phyloP scores from a whole-genome alignment of 2,329 filamentous ascomycete genomes.

The Lasiodiplodia sp. region DNA sequence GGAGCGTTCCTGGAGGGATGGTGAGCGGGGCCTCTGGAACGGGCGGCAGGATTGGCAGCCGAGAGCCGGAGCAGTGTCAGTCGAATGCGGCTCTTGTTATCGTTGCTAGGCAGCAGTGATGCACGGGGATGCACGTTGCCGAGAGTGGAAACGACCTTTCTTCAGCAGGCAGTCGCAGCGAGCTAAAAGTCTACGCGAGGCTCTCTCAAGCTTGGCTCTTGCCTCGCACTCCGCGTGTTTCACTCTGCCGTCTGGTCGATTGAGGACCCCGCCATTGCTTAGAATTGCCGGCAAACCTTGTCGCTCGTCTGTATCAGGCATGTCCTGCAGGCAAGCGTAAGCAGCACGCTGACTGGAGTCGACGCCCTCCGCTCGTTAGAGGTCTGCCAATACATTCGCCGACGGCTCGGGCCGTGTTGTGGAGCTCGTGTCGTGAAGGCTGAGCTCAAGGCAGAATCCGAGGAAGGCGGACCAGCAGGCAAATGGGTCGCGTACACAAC shows the following conservation, averaged over 20 bases:
- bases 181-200: constrained; percentile 8
- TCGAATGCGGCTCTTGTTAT: constrained; percentile 8
- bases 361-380: neutral
- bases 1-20: neutral
- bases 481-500: constrained; percentile 8
- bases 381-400: neutral
- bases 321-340: constrained; percentile 9
- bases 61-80: neutral
- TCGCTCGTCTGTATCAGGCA: neutral
- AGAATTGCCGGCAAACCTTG: neutral
- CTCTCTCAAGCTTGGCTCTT: neutral
- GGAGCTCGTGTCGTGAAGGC: constrained; percentile 3
- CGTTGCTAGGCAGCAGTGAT: constrained; percentile 17
- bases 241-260: neutral
- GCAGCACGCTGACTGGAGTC: constrained; percentile 12
- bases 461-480: neutral
- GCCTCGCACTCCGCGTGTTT: neutral
- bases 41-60: constrained; percentile 5
- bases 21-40: constrained; percentile 3
- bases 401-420: constrained; percentile 11
- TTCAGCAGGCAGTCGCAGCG: neutral
- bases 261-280: neutral
- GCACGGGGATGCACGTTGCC: constrained; percentile 11
- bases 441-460: constrained; percentile 3
- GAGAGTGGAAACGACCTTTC: constrained; percentile 4